Conservation (phyloP, 345 rosid species). For the Melaleuca alternifolia region DNA sequence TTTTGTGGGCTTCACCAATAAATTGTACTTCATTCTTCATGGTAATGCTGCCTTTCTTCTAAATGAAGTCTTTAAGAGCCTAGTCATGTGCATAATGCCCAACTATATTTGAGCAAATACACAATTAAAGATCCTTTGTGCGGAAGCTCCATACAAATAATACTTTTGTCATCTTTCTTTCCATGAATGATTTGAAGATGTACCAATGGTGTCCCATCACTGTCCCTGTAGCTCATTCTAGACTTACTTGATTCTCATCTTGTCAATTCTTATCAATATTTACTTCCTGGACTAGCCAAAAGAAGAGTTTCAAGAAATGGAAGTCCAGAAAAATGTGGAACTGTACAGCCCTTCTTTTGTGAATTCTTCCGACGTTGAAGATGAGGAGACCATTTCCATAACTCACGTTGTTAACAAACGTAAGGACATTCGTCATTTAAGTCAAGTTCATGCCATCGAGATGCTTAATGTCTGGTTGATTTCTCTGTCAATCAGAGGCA, state of each 20-base stretch:
- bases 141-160: not conserved
- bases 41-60: not conserved
- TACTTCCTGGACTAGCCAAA: slow-evolving; percentile 16
- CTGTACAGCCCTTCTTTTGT: slow-evolving; percentile 29
- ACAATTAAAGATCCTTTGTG: not conserved
- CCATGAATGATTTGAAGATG: not conserved
- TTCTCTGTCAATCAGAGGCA: not conserved
- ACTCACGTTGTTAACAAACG: slow-evolving; percentile 81
- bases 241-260: not conserved
- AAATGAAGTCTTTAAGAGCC: not conserved
- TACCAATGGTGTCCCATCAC: not conserved
- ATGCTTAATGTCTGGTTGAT: not conserved
- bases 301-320: slow-evolving; percentile 24
- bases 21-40: not conserved
- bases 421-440: slow-evolving; percentile 12
- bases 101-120: not conserved
- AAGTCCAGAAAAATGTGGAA: slow-evolving; percentile 18
- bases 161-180: not conserved
- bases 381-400: slow-evolving; percentile 34
- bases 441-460: not conserved
- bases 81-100: not conserved
- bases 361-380: slow-evolving; percentile 61
- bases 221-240: not conserved
- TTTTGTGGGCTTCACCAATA: not conserved
- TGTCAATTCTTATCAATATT: not conserved